Percentiles rank a stretch among this genome's conserved stretches.
Evolutionary conservation across 106 monocot species (phyloP).

Genomic region (Ottelia alismoides): DNA sequence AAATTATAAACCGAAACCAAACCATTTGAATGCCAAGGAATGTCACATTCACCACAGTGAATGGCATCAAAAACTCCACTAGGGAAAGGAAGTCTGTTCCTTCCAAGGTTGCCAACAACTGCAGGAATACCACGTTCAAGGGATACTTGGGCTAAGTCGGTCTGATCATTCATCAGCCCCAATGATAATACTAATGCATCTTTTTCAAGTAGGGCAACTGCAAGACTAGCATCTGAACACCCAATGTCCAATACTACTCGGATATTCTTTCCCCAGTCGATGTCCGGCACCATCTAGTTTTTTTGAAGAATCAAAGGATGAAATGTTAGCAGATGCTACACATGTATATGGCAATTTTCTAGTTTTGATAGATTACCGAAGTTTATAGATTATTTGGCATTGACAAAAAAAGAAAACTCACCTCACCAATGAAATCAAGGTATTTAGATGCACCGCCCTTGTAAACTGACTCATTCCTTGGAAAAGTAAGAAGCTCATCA

Average conservation of each 20-base stretch:
- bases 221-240: constrained; percentile 46
- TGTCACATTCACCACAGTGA: constrained; percentile 76
- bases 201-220: constrained; percentile 49
- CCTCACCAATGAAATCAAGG: constrained; percentile 76
- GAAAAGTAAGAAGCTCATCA: constrained; percentile 51
- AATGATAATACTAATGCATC: constrained; percentile 55
- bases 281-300: constrained; percentile 75
- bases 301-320: not conserved
- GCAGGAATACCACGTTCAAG: constrained; percentile 91
- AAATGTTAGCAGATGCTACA: not conserved
- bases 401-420: constrained; percentile 13
- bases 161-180: constrained; percentile 69
- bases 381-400: not conserved
- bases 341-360: not conserved
- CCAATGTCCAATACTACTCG: constrained; percentile 70
- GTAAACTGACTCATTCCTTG: constrained; percentile 38
- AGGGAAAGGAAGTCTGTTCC: constrained; percentile 72
- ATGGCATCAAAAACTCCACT: constrained; percentile 86
- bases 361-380: not conserved
- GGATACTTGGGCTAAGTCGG: constrained; percentile 57
- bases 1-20: constrained; percentile 6
- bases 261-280: constrained; percentile 95
- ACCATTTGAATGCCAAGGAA: constrained; percentile 83
- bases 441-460: constrained; percentile 58
- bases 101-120: constrained; percentile 50